Evolutionary conservation across 2,329 filamentous ascomycete species (phyloP), one percentile per base, ranked within the genome.

Genomic region (Didymella segeticola): DNA sequence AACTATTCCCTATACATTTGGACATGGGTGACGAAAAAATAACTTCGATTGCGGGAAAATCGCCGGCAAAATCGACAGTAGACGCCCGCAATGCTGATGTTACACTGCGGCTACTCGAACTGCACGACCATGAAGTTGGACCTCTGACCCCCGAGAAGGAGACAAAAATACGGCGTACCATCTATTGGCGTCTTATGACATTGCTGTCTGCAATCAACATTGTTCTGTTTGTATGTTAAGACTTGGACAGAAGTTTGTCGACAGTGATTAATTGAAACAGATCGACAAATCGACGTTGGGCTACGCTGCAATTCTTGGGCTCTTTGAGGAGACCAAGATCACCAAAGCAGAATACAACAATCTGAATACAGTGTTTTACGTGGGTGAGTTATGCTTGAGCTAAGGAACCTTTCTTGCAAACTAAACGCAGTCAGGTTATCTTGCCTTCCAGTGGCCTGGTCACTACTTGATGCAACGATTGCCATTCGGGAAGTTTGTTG

Each of bases 311-410:
- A 45, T 45, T 14, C 31, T 45, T 3, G 42, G 42, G 11, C 27
- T 45, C 11, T 45, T 45, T 20, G 42, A 45, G 23, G 42, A 45
- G 22, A 45, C 42, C 5, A 34, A 45, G 8, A 45, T 45, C 11
- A 45, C 42, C 3, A 45, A 45, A 36, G 42, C 42, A 0, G 30
- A 45, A 11, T 45, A 45, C 31, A 45, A 45, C 30, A 45, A 45
- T n/a, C 15, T 45, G n/a, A 45, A 45, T 23, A 45, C 42, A 14
- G 36, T 45, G 42, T 45, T 45, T 15, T 45, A 45, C n/a, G 42
- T 45, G 15, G 42, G 42, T 45, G 6, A 10, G 42, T 7, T 9
- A 29, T n/a, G n/a, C n/a, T n/a, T n/a, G n/a, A n/a, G n/a, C n/a
- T n/a, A n/a, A n/a, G n/a, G n/a, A n/a, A n/a, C n/a, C n/a, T n/a